Percentiles rank a stretch among this genome's conserved stretches.
Conservation (phyloP, 208 protist genomes). For the Trichomonas gallinae region DNA sequence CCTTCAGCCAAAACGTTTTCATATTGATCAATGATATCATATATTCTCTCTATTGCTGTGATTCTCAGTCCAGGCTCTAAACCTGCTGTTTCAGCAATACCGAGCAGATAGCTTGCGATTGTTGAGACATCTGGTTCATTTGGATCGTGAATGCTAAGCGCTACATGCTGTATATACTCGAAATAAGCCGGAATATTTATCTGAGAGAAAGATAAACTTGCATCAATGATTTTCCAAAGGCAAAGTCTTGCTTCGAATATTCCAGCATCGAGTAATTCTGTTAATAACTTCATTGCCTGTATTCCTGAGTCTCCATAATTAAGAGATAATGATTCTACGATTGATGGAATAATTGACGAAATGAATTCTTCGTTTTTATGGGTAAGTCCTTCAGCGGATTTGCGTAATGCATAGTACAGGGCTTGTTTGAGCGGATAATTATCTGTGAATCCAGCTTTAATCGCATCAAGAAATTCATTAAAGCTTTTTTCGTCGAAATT, state of each 20-base stretch:
- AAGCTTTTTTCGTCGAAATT: not conserved
- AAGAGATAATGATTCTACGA: not conserved
- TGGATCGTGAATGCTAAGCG: not conserved
- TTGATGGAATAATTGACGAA: not conserved
- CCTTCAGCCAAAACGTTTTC: not conserved
- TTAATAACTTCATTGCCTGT: not conserved
- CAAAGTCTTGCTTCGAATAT: not conserved
- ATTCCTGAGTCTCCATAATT: not conserved
- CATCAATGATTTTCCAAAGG: not conserved
- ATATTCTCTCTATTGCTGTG: not conserved
- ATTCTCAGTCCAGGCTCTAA: not conserved
- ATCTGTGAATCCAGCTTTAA: not conserved
- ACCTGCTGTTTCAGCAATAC: not conserved
- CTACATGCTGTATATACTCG: not conserved
- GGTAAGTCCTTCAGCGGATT: not conserved
- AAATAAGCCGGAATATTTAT: not conserved
- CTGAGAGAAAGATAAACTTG: not conserved
- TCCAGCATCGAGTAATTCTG: not conserved
- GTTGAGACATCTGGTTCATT: not conserved
- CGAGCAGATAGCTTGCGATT: not conserved
- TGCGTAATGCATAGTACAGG: not conserved
- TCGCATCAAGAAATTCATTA: not conserved
- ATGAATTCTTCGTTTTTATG: not conserved
- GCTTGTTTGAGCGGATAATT: not conserved
- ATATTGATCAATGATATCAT: not conserved